phyloP scores from a whole-genome alignment of 2,329 filamentous ascomycete genomes.

The Aspergillus awamori region DNA sequence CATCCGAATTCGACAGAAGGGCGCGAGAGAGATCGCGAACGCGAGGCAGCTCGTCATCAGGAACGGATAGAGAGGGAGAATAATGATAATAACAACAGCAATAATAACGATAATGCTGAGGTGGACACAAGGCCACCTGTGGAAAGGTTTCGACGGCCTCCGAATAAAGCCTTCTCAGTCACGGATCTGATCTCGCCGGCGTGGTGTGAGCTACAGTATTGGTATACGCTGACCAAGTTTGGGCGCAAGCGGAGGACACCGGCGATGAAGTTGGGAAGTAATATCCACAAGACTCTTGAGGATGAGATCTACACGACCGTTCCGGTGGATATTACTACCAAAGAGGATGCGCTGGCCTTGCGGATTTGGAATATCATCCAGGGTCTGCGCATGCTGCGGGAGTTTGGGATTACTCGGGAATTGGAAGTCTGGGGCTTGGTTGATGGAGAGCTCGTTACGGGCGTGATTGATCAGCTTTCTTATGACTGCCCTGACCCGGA shows the following conservation, averaged over 20 bases:
- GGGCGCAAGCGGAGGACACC: constrained; percentile 74
- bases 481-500: constrained; percentile 73
- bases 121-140: constrained; percentile 64
- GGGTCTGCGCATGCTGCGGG: constrained; percentile 72
- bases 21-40: constrained; percentile 36
- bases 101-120: constrained; percentile 18
- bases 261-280: constrained; percentile 82
- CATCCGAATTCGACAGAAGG: constrained; percentile 43
- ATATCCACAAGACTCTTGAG: constrained; percentile 80
- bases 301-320: constrained; percentile 81
- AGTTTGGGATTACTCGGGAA: constrained; percentile 73
- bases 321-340: constrained; percentile 69
- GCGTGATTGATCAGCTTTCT: constrained; percentile 84
- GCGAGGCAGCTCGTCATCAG: constrained; percentile 29
- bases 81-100: too few relatives aligned
- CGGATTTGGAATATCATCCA: constrained; percentile 90
- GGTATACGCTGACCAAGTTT: constrained; percentile 77
- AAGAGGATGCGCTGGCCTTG: constrained; percentile 81
- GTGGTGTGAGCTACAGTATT: constrained; percentile 96
- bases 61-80: constrained; percentile 24
- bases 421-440: constrained; percentile 83
- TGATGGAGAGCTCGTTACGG: constrained; percentile 81
- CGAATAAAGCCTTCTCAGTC: constrained; percentile 79
- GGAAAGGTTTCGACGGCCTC: constrained; percentile 75
- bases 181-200: constrained; percentile 85